A percentile compares a stretch with the other conserved stretches of the same genome.
These are phyloP conservation scores for Pyrenophora tritici-repentis DNA, from an alignment of 2,329 filamentous ascomycete genomes.

Conservation along the genomic window DNA sequence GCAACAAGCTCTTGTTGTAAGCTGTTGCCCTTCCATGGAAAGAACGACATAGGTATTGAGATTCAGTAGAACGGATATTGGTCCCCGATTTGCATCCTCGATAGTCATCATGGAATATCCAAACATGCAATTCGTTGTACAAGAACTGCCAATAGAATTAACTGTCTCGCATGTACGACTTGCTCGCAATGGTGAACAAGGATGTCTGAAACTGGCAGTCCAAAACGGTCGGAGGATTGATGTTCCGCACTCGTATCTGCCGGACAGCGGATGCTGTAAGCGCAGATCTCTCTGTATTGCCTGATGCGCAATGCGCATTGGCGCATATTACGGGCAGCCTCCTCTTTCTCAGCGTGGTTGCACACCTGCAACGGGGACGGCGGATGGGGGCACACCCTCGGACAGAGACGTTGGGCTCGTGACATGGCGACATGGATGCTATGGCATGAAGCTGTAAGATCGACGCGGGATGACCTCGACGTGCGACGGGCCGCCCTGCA, in stretches of 20 bases:
- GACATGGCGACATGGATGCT: slow-evolving; percentile 31
- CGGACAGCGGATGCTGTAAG: not conserved
- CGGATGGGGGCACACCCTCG: slow-evolving; percentile 18
- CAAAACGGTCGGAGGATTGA: slow-evolving; percentile 3
- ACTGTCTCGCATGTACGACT: too few relatives aligned
- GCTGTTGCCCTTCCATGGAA: too few relatives aligned
- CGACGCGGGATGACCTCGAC: slow-evolving; percentile 31
- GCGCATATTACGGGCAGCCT: slow-evolving; percentile 6
- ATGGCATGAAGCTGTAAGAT: slow-evolving; percentile 21
- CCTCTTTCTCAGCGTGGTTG: slow-evolving; percentile 1
- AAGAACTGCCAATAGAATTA: too few relatives aligned
- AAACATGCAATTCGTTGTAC: too few relatives aligned
- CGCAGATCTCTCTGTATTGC: not conserved
- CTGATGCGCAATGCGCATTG: not conserved
- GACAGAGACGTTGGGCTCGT: slow-evolving; percentile 22
- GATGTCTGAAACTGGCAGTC: too few relatives aligned
- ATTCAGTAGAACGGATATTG: too few relatives aligned
- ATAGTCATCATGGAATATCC: too few relatives aligned
- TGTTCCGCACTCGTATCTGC: not conserved
- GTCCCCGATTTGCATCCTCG: too few relatives aligned
- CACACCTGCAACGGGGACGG: slow-evolving; percentile 11
- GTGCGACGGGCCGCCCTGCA: slow-evolving; percentile 39
- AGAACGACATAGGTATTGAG: too few relatives aligned
- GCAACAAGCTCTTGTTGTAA: too few relatives aligned
- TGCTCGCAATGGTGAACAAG: too few relatives aligned